Conservation (phyloP, 1,139 yeast genomes). For the Geotrichum europaeum region DNA sequence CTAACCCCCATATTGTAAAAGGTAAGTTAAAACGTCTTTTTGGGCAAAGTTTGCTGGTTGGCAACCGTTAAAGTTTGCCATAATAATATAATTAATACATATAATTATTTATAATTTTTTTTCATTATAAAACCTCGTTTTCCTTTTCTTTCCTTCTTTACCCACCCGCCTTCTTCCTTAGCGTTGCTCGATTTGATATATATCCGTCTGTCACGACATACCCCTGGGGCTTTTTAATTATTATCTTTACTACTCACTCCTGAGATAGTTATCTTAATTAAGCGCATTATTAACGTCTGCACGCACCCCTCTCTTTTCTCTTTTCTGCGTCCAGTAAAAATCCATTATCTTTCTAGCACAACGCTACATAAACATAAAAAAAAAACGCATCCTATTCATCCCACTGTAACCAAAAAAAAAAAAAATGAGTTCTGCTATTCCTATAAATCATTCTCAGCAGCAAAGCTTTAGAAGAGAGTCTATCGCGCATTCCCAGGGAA, state of each 20-base stretch:
- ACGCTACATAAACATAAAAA: background rate
- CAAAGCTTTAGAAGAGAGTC: constrained; percentile 63
- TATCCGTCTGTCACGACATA: background rate
- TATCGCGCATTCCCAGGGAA: constrained; percentile 92
- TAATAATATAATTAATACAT: too few relatives aligned
- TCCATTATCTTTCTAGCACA: background rate
- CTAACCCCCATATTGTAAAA: background rate
- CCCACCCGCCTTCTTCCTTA: background rate
- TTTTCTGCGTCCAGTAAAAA: too few relatives aligned
- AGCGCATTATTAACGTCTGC: too few relatives aligned
- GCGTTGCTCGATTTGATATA: background rate
- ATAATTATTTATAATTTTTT: background rate
- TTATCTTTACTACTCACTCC: too few relatives aligned
- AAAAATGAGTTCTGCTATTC: background rate
- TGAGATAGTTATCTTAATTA: too few relatives aligned
- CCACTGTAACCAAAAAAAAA: background rate
- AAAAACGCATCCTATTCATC: background rate
- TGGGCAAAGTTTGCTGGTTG: background rate
- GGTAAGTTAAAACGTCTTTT: background rate
- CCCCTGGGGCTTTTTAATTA: background rate
- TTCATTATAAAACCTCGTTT: background rate
- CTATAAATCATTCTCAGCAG: constrained; percentile 24
- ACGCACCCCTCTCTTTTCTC: too few relatives aligned
- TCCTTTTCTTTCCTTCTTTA: background rate
- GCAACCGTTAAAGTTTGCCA: background rate